Evolutionary conservation across 352 stramenopile species (phyloP).

Genomic region (Saprolegnia diclina): DNA sequence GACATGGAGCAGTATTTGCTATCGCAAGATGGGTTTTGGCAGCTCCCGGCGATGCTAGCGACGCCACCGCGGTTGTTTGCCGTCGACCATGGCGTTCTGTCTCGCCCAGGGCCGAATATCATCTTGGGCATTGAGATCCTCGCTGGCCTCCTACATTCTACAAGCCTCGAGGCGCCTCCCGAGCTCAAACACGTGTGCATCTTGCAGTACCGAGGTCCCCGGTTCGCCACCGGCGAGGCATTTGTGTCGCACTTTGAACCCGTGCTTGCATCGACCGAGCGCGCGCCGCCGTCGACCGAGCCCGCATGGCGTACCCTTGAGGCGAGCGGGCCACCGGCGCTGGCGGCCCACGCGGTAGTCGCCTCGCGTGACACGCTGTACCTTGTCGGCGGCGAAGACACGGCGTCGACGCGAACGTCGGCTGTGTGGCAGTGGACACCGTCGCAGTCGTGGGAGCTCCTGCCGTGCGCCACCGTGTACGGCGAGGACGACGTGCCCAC

Average conservation of each 20-base stretch:
- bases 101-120: slow-evolving; percentile 23
- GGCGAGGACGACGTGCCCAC: slow-evolving; percentile 19
- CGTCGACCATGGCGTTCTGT: slow-evolving; percentile 26
- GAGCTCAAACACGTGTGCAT: neutral
- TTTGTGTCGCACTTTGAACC: neutral
- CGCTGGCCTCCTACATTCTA: slow-evolving; percentile 8
- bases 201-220: slow-evolving; percentile 10
- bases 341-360: slow-evolving; percentile 17
- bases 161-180: neutral
- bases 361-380: neutral
- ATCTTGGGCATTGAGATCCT: slow-evolving; percentile 25
- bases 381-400: neutral
- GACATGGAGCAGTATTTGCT: slow-evolving; percentile 20
- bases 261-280: neutral
- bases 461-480: slow-evolving; percentile 15
- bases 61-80: slow-evolving; percentile 13
- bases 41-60: slow-evolving; percentile 20
- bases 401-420: neutral
- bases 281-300: neutral
- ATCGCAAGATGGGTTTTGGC: slow-evolving; percentile 20
- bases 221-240: neutral
- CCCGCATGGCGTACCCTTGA: neutral
- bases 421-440: neutral
- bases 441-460: neutral
- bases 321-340: neutral